phyloP scores from a whole-genome alignment of 495 filamentous ascomycete genomes.

The Chaetomidium leptoderma region DNA sequence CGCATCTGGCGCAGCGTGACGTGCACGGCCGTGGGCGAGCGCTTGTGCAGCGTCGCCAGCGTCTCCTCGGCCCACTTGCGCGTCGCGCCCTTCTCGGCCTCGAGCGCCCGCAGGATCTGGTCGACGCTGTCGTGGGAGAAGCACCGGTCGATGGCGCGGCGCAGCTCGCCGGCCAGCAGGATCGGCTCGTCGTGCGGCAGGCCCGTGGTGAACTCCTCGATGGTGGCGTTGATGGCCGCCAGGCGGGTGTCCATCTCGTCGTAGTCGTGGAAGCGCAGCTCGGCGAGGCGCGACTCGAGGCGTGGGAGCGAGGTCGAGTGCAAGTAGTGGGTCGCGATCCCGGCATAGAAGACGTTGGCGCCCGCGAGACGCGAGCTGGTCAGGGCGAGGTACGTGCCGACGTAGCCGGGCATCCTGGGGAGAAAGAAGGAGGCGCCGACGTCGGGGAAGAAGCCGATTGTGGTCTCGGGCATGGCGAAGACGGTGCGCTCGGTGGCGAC shows the following conservation, averaged over 20 bases:
- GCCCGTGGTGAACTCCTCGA: conserved; percentile 85
- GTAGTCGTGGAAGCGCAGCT: conserved; percentile 80
- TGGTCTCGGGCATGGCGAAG: conserved; percentile 98
- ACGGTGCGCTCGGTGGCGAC: conserved; percentile 93
- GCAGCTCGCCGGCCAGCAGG: conserved; percentile 57
- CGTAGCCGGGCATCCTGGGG: conserved; percentile 73
- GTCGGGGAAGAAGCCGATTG: conserved; percentile 96
- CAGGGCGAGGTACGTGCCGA: conserved; percentile 87
- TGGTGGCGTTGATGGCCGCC: conserved; percentile 72
- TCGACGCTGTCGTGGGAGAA: conserved; percentile 63
- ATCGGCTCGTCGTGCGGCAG: conserved; percentile 68
- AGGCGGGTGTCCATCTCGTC: conserved; percentile 56
- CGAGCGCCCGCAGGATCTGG: conserved; percentile 64
- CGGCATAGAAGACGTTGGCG: conserved; percentile 75
- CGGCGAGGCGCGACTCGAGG: conserved; percentile 79
- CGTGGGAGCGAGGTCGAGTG: conserved; percentile 78
- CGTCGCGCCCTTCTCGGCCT: conserved; percentile 49
- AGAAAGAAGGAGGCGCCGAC: conserved; percentile 95
- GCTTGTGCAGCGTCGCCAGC: conserved; percentile 60
- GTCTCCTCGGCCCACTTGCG: conserved; percentile 72
- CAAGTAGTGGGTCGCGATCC: conserved; percentile 89
- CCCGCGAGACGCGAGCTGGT: conserved; percentile 79
- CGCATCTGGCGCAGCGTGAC: conserved; percentile 80
- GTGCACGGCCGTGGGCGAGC: conserved; percentile 78
- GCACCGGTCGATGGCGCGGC: conserved; percentile 79